Evolutionary conservation across 768 basidiomycete genomes (phyloP).

Genomic region (Russula brevipes): DNA sequence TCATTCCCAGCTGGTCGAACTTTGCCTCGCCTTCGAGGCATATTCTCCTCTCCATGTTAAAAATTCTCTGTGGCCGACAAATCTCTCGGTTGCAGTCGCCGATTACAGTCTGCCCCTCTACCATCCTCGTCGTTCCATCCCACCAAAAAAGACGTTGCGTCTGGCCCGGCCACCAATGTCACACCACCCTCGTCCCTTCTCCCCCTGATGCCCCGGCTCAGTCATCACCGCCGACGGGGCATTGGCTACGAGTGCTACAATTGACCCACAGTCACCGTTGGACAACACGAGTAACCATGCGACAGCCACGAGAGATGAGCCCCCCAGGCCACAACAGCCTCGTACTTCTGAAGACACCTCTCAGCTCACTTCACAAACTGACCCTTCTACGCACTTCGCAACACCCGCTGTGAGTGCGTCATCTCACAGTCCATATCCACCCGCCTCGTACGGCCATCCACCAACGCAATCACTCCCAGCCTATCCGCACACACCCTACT

Average conservation of each 20-base stretch:
- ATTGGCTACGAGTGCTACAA: constrained; percentile 1
- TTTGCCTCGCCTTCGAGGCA: constrained; percentile 66
- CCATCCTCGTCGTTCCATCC: constrained; percentile 16
- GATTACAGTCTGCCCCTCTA: constrained; percentile 35
- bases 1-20: constrained; percentile 69
- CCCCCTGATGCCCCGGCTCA: constrained; percentile 11
- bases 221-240: constrained; percentile 27
- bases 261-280: neutral
- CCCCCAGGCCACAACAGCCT: neutral
- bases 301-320: neutral
- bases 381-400: neutral
- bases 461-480: constrained; percentile 38
- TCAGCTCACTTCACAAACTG: neutral
- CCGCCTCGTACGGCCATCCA: constrained; percentile 52
- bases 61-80: constrained; percentile 65
- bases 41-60: constrained; percentile 63
- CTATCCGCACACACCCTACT: constrained; percentile 67
- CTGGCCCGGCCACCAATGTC: constrained; percentile 25
- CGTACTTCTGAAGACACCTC: neutral
- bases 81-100: constrained; percentile 60
- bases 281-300: neutral
- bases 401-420: neutral
- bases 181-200: constrained; percentile 24
- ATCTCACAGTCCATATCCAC: constrained; percentile 38
- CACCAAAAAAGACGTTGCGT: constrained; percentile 23